These are phyloP conservation scores for Tephrocybe sp. DNA, from an alignment of 768 basidiomycete species.

Conservation along the genomic window DNA sequence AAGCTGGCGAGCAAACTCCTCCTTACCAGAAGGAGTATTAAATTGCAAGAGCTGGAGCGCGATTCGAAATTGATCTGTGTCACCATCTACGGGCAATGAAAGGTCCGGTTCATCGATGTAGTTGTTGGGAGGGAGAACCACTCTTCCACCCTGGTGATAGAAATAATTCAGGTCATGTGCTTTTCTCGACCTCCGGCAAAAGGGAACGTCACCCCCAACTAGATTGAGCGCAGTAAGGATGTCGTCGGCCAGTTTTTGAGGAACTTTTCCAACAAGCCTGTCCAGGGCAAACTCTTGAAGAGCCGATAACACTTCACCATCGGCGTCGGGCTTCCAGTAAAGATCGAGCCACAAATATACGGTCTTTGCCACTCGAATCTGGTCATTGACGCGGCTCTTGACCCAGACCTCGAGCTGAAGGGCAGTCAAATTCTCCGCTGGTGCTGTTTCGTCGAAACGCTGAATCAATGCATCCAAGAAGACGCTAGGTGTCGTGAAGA, in stretches of 20 bases:
- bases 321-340: slow-evolving; percentile 61
- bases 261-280: slow-evolving; percentile 28
- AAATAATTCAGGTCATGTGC: slow-evolving; percentile 12
- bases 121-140: background rate
- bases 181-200: slow-evolving; percentile 16
- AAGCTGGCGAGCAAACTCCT: slow-evolving; percentile 46
- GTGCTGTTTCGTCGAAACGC: slow-evolving; percentile 47
- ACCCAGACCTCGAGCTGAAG: slow-evolving; percentile 36
- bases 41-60: slow-evolving; percentile 32
- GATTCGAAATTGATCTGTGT: slow-evolving; percentile 24
- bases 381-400: slow-evolving; percentile 46
- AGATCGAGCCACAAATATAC: slow-evolving; percentile 71
- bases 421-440: slow-evolving; percentile 24
- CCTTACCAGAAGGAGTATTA: slow-evolving; percentile 32
- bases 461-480: slow-evolving; percentile 38
- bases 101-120: slow-evolving; percentile 23
- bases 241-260: slow-evolving; percentile 22
- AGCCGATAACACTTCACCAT: slow-evolving; percentile 37
- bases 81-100: no score
- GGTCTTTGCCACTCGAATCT: slow-evolving; percentile 58
- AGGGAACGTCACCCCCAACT: slow-evolving; percentile 13
- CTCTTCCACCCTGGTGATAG: slow-evolving; percentile 5
- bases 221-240: slow-evolving; percentile 30
- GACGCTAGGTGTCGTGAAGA: slow-evolving; percentile 54
- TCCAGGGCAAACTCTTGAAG: slow-evolving; percentile 24